Evolutionary conservation across 2,329 filamentous ascomycete species (phyloP).

Genomic region (Cladophialophora carrionii): DNA sequence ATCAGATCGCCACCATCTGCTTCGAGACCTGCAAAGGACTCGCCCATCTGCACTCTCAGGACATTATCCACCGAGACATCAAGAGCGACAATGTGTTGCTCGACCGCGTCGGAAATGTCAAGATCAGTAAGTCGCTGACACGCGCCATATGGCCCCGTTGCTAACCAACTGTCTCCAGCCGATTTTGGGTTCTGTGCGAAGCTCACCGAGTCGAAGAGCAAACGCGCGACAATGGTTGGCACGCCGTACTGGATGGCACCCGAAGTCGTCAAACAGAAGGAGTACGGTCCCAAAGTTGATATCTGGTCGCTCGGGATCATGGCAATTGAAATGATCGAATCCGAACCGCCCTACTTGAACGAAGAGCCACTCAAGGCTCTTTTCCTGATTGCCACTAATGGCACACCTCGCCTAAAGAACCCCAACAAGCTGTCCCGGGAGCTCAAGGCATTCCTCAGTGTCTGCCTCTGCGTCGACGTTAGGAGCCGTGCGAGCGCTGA

Average conservation of each 20-base stretch:
- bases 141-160: neutral
- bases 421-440: slow-evolving; percentile 98
- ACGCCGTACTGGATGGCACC: slow-evolving; percentile 99
- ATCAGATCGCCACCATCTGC: slow-evolving; percentile 97
- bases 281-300: slow-evolving; percentile 97
- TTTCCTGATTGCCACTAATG: slow-evolving; percentile 97
- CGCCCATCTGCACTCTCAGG: slow-evolving; percentile 90
- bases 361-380: slow-evolving; percentile 96
- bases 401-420: slow-evolving; percentile 95
- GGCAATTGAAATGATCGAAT: slow-evolving; percentile 99
- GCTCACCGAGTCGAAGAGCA: slow-evolving; percentile 92
- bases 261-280: slow-evolving; percentile 98
- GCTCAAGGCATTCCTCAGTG: slow-evolving; percentile 93
- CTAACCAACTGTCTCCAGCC: slow-evolving; percentile 58
- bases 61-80: slow-evolving; percentile 98
- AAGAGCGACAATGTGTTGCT: slow-evolving; percentile 98
- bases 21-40: slow-evolving; percentile 95
- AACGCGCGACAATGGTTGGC: slow-evolving; percentile 98
- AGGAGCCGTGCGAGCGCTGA: slow-evolving; percentile 89
- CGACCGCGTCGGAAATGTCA: slow-evolving; percentile 92
- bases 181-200: slow-evolving; percentile 99
- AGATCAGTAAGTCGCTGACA: slow-evolving; percentile 74
- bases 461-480: slow-evolving; percentile 95
- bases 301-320: slow-evolving; percentile 99
- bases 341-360: slow-evolving; percentile 95